Evolutionary conservation across 1,284 basidiomycete genomes (phyloP).

Genomic region (Cryptococcus amylolentus): DNA sequence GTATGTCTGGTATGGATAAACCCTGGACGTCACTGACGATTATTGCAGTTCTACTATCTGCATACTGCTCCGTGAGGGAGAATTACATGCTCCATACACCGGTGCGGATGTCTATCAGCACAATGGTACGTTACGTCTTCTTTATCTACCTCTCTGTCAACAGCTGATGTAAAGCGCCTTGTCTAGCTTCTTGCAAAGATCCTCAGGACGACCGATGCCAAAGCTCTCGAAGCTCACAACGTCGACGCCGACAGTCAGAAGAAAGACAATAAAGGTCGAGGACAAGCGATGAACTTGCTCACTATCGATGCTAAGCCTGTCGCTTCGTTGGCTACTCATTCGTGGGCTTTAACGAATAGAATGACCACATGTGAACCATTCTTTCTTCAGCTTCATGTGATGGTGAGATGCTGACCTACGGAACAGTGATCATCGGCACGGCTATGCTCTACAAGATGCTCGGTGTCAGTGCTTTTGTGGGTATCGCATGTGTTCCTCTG

Average conservation of each 20-base stretch:
- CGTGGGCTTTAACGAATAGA: conserved; percentile 39
- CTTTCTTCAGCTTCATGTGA: no score
- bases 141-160: background rate
- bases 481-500: conserved; percentile 39
- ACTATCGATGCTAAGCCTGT: conserved; percentile 40
- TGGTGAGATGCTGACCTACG: background rate
- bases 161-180: background rate
- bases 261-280: conserved; percentile 27
- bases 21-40: no score
- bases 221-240: conserved; percentile 43
- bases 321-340: conserved; percentile 33
- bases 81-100: conserved; percentile 44
- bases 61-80: conserved; percentile 37
- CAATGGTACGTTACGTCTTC: conserved; percentile 26
- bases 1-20: conserved; percentile 9
- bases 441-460: conserved; percentile 42
- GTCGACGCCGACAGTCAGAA: conserved; percentile 23
- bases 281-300: conserved; percentile 46
- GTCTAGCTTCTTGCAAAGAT: conserved; percentile 45
- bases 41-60: conserved; percentile 19
- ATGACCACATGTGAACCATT: conserved; percentile 29
- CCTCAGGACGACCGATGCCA: conserved; percentile 40
- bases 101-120: conserved; percentile 35
- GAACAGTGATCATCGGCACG: conserved; percentile 36
- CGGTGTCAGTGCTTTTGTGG: conserved; percentile 41